Percentiles rank a stretch among this genome's conserved stretches.
phyloP scores from a whole-genome alignment of 768 basidiomycete genomes.

The Tulasnella sp. region DNA sequence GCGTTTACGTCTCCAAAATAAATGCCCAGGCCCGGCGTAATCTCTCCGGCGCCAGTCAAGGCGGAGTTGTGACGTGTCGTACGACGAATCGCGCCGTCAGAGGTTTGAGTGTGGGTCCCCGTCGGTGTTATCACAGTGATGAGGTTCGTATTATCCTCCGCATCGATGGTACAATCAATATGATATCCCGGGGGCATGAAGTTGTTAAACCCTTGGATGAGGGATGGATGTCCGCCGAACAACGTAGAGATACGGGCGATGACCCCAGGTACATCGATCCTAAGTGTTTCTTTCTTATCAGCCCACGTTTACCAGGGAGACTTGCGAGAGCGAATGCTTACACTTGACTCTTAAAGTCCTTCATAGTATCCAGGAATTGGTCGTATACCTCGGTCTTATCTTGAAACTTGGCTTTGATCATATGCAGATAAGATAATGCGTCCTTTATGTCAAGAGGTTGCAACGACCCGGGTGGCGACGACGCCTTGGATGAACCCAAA shows the following conservation, averaged over 20 bases:
- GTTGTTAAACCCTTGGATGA: constrained; percentile 98
- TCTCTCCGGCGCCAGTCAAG: too few species aligned
- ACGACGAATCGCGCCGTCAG: constrained; percentile 15
- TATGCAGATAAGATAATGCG: constrained; percentile 26
- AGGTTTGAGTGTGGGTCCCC: constrained; percentile 25
- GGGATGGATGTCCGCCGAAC: constrained; percentile 77
- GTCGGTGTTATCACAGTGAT: constrained; percentile 30
- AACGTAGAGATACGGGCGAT: constrained; percentile 90
- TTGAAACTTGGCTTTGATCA: constrained; percentile 27
- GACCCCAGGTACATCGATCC: constrained; percentile 96
- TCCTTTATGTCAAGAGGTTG: constrained; percentile 21
- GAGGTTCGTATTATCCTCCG: constrained; percentile 36
- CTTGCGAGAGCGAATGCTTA: constrained; percentile 44
- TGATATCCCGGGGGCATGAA: constrained; percentile 91
- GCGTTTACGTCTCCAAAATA: not conserved
- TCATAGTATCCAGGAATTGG: constrained; percentile 35
- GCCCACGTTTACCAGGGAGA: not conserved
- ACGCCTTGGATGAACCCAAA: not conserved
- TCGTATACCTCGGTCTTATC: constrained; percentile 23
- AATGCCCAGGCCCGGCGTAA: not conserved
- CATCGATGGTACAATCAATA: constrained; percentile 47
- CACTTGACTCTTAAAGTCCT: constrained; percentile 96
- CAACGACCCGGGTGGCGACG: constrained; percentile 12
- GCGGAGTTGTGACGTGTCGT: not conserved
- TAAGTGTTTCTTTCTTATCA: too few species aligned